A percentile compares a stretch with the other conserved stretches of the same genome.
Conservation (phyloP, 2,329 filamentous ascomycete genomes). For the Curvularia verruculosa region DNA sequence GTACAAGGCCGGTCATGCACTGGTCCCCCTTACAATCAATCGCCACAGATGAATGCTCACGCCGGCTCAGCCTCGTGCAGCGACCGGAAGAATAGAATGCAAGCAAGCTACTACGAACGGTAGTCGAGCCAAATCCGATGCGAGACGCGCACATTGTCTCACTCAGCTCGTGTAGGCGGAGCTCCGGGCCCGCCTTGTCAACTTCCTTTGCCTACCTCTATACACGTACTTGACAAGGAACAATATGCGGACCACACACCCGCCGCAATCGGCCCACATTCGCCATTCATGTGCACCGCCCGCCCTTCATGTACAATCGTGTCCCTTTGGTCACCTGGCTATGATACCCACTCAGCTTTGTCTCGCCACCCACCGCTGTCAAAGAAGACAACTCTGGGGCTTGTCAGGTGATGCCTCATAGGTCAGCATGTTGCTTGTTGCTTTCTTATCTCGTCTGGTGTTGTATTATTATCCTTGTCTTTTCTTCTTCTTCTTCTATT, state of each 20-base stretch:
- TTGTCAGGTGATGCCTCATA: not conserved
- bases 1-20: slow-evolving; percentile 6
- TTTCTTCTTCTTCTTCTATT: not conserved
- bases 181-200: slow-evolving; percentile 1
- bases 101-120: slow-evolving; percentile 34
- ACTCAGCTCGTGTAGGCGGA: slow-evolving; percentile 31
- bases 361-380: slow-evolving; percentile 8
- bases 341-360: not conserved
- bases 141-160: slow-evolving; percentile 33
- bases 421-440: slow-evolving; percentile 3
- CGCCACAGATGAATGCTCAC: slow-evolving; percentile 1
- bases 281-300: slow-evolving; percentile 6
- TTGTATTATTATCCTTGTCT: not conserved
- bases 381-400: not conserved
- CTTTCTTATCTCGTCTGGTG: slow-evolving; percentile 4
- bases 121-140: slow-evolving; percentile 21
- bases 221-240: slow-evolving; percentile 6
- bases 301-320: not conserved
- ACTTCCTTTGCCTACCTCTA: not conserved
- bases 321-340: slow-evolving; percentile 1
- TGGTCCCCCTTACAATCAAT: not conserved
- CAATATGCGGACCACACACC: not conserved
- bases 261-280: slow-evolving; percentile 2
- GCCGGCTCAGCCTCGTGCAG: slow-evolving; percentile 17
- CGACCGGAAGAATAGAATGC: slow-evolving; percentile 16